Percentiles rank a stretch among this genome's conserved stretches.
Conservation (phyloP, 2,329 filamentous ascomycete species). For the Talaromyces sp. region DNA sequence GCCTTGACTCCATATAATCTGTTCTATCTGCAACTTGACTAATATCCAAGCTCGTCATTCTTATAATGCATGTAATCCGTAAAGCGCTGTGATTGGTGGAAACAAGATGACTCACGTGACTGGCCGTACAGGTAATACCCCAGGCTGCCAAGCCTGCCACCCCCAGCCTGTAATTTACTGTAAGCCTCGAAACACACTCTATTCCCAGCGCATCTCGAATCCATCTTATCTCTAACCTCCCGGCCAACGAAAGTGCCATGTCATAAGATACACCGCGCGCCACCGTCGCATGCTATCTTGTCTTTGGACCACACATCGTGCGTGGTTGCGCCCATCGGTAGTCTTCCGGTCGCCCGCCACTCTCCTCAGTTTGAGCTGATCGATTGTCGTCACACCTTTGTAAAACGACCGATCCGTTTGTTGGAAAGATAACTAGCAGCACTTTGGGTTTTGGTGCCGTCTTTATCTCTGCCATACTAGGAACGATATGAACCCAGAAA, state of each 20-base stretch:
- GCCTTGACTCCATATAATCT: neutral
- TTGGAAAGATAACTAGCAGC: neutral
- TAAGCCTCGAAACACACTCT: neutral
- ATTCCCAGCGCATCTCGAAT: neutral
- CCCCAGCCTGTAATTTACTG: neutral
- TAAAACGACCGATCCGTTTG: neutral
- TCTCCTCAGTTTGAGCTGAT: neutral
- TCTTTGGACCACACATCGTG: neutral
- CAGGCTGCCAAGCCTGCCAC: neutral
- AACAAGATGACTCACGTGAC: neutral
- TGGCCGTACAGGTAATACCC: neutral
- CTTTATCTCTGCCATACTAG: neutral
- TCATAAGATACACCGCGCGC: neutral
- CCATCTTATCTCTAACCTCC: neutral
- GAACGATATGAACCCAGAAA: constrained; percentile 50
- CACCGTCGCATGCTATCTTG: neutral
- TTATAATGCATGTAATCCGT: neutral
- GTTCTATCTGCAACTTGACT: neutral
- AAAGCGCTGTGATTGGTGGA: neutral
- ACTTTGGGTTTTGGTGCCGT: neutral
- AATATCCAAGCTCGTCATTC: neutral
- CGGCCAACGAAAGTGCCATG: neutral
- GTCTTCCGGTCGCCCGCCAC: neutral
- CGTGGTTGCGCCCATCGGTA: neutral
- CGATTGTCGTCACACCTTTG: neutral